Percentiles rank a stretch among this genome's conserved stretches.
phyloP scores from a whole-genome alignment of 2,329 filamentous ascomycete genomes.

The Pseudopyrenochaeta lycopersici region DNA sequence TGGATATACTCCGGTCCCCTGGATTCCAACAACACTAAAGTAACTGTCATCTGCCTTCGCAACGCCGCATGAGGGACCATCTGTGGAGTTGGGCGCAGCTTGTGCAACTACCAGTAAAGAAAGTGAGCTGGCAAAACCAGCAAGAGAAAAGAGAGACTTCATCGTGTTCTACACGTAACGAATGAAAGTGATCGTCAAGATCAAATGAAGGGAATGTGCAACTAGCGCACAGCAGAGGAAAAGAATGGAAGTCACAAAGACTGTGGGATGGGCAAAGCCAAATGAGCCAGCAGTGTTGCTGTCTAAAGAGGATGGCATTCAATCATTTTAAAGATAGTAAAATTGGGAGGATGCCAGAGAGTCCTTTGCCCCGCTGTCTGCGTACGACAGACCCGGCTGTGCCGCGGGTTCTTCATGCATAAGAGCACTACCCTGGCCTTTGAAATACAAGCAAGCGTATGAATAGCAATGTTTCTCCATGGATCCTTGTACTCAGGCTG shows the following conservation, averaged over 20 bases:
- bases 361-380: constrained; percentile 21
- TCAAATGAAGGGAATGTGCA: constrained; percentile 29
- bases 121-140: constrained; percentile 22
- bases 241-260: constrained; percentile 36
- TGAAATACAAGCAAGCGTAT: background rate
- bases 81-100: constrained; percentile 23
- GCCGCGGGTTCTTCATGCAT: constrained; percentile 30
- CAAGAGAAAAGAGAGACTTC: constrained; percentile 35
- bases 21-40: constrained; percentile 45
- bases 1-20: constrained; percentile 38
- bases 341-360: background rate
- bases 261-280: constrained; percentile 29
- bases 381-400: constrained; percentile 23
- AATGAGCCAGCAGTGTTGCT: background rate
- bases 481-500: constrained; percentile 16
- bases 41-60: constrained; percentile 31
- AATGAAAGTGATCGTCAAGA: constrained; percentile 37
- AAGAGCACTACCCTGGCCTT: background rate
- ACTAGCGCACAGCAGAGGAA: no score
- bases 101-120: constrained; percentile 24
- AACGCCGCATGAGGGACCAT: constrained; percentile 32
- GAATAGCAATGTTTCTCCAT: constrained; percentile 1
- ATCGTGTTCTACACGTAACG: constrained; percentile 40
- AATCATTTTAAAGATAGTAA: constrained; percentile 13
- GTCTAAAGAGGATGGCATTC: background rate